A percentile compares a stretch with the other conserved stretches of the same genome.
phyloP scores from a whole-genome alignment of 164 flowering plant species.

The Magnolia officinalis region DNA sequence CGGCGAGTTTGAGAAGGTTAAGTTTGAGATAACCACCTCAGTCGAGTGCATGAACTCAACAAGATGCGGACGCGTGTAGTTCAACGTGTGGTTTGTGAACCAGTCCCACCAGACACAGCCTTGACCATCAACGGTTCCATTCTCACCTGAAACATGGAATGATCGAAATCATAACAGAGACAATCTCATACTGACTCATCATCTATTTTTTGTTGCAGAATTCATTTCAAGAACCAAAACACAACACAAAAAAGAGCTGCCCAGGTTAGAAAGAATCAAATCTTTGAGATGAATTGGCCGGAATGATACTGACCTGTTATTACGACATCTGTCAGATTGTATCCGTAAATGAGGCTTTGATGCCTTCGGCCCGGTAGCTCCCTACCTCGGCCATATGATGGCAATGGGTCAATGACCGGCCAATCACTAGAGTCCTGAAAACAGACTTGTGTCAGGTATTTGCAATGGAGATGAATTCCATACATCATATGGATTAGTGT shows the following conservation, averaged over 20 bases:
- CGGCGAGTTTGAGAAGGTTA: slow-evolving; percentile 72
- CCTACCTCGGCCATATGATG: slow-evolving; percentile 71
- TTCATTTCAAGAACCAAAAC: not conserved
- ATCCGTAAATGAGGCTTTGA: slow-evolving; percentile 18
- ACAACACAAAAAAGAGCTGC: not conserved
- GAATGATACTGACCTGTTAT: slow-evolving; percentile 16
- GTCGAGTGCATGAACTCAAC: slow-evolving; percentile 65
- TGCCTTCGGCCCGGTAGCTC: slow-evolving; percentile 43
- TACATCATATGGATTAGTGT: not conserved
- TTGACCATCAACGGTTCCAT: slow-evolving; percentile 83
- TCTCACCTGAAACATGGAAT: slow-evolving; percentile 43
- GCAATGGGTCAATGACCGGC: slow-evolving; percentile 63
- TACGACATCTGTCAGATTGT: slow-evolving; percentile 19
- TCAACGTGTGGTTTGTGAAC: slow-evolving; percentile 37
- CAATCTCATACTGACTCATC: not conserved
- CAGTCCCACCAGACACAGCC: slow-evolving; percentile 74
- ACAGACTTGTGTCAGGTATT: slow-evolving; percentile 1
- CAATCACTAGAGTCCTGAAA: slow-evolving; percentile 52
- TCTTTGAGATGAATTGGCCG: not conserved
- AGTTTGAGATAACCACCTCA: slow-evolving; percentile 57
- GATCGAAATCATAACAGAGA: not conserved
- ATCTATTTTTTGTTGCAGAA: not conserved
- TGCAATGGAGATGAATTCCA: not conserved
- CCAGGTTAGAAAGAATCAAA: not conserved
- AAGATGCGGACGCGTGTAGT: slow-evolving; percentile 71